These are phyloP conservation scores for Trametes cinnabarina DNA, from an alignment of 768 basidiomycete species.

Conservation along the genomic window DNA sequence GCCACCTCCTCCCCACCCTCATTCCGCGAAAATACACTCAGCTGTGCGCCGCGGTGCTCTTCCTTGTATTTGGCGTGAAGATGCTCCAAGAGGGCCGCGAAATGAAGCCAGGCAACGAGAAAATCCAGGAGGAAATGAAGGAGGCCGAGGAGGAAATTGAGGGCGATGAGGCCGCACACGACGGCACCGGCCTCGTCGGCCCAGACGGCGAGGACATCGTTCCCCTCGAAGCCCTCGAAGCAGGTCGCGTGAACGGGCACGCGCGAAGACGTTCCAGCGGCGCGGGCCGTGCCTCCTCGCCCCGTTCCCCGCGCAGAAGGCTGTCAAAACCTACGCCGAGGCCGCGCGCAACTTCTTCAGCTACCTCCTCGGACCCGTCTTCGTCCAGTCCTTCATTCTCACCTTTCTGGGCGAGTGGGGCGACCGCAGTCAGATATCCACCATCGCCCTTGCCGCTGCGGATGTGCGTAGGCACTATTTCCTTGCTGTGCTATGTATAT, in stretches of 20 bases:
- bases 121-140: slow-evolving; percentile 90
- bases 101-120: slow-evolving; percentile 77
- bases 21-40: slow-evolving; percentile 63
- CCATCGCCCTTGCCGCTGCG: slow-evolving; percentile 91
- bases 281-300: slow-evolving; percentile 14
- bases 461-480: slow-evolving; percentile 52
- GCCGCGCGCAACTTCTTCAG: slow-evolving; percentile 81
- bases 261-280: slow-evolving; percentile 9
- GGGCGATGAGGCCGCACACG: slow-evolving; percentile 61
- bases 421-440: slow-evolving; percentile 95
- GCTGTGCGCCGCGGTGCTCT: slow-evolving; percentile 68
- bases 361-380: slow-evolving; percentile 84
- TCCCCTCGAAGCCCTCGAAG: slow-evolving; percentile 76
- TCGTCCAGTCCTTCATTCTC: slow-evolving; percentile 91
- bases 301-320: slow-evolving; percentile 18
- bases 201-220: slow-evolving; percentile 43
- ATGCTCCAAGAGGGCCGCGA: slow-evolving; percentile 83
- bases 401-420: slow-evolving; percentile 99
- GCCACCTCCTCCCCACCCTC: slow-evolving; percentile 82
- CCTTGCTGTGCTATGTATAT: slow-evolving; percentile 3
- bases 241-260: slow-evolving; percentile 42
- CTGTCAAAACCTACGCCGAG: slow-evolving; percentile 41
- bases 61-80: slow-evolving; percentile 85
- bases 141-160: slow-evolving; percentile 97
- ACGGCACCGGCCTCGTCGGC: slow-evolving; percentile 37